These are phyloP conservation scores for Podaxis rugospora DNA, from an alignment of 768 basidiomycete species.

Conservation along the genomic window DNA sequence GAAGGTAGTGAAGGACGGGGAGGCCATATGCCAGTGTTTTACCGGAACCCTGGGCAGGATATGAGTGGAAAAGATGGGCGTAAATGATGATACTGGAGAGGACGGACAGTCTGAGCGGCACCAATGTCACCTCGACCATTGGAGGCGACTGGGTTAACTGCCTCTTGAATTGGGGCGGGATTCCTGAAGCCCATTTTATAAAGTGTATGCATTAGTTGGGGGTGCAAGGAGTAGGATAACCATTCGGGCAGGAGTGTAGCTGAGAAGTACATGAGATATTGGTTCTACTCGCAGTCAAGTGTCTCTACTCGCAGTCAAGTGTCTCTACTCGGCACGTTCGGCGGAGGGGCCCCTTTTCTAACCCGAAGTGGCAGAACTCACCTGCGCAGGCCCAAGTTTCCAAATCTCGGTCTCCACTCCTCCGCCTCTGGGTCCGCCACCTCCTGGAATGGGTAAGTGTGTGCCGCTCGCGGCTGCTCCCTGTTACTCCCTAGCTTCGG, in stretches of 20 bases:
- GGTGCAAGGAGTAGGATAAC: constrained; percentile 60
- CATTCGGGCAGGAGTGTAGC: constrained; percentile 69
- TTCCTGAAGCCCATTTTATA: constrained; percentile 56
- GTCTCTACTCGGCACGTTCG: constrained; percentile 18
- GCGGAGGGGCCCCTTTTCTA: neutral
- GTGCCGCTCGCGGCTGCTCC: too few species aligned
- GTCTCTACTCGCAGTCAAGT: constrained; percentile 44
- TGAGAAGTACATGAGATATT: constrained; percentile 17
- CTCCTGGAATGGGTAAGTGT: too few species aligned
- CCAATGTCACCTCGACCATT: constrained; percentile 77
- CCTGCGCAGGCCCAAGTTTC: too few species aligned
- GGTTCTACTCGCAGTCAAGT: constrained; percentile 41
- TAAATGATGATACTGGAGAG: neutral
- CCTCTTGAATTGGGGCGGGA: constrained; percentile 91
- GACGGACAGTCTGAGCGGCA: constrained; percentile 83
- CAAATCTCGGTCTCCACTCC: too few species aligned
- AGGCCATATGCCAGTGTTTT: constrained; percentile 96
- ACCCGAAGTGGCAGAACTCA: too few species aligned
- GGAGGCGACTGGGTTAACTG: too few species aligned
- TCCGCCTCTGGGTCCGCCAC: too few species aligned
- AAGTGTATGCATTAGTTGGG: constrained; percentile 57
- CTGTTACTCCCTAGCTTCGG: too few species aligned
- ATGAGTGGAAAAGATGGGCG: neutral
- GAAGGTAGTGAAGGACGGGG: constrained; percentile 77
- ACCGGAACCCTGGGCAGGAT: constrained; percentile 74